Evolutionary conservation across 1,139 yeast species (phyloP).

Genomic region (Yamadazyma membranifaciens): DNA sequence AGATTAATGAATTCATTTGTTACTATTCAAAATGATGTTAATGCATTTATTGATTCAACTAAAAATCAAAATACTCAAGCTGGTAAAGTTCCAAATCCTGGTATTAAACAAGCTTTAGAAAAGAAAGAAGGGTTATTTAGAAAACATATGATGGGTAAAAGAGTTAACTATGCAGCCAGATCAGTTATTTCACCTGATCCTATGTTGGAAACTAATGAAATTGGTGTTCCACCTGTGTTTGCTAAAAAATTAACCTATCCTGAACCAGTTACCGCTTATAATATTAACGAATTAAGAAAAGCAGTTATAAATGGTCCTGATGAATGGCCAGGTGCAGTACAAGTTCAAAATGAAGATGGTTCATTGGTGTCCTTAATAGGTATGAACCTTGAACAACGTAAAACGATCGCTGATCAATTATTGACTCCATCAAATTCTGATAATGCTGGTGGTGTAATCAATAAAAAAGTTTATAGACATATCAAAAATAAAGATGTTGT

Average conservation of each 20-base stretch:
- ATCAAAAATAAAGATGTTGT: conserved; percentile 94
- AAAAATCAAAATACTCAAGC: conserved; percentile 74
- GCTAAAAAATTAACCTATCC: conserved; percentile 95
- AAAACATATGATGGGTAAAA: conserved; percentile 99
- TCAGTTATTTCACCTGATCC: conserved; percentile 99
- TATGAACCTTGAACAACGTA: conserved; percentile 91
- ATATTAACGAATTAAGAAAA: conserved; percentile 85
- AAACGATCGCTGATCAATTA: conserved; percentile 93
- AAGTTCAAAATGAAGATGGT: conserved; percentile 97
- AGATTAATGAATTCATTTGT: conserved; percentile 95
- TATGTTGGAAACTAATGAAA: conserved; percentile 93
- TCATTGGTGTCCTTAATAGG: conserved; percentile 75
- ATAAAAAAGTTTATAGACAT: conserved; percentile 93
- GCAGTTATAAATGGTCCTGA: conserved; percentile 98
- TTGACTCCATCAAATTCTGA: conserved; percentile 70
- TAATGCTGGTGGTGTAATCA: conserved; percentile 51
- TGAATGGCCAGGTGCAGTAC: conserved; percentile 98
- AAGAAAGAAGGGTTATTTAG: conserved; percentile 98
- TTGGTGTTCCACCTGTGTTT: conserved; percentile 98
- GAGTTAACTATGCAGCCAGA: conserved; percentile 98
- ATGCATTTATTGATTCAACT: conserved; percentile 88
- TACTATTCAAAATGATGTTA: conserved; percentile 91
- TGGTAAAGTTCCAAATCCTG: conserved; percentile 80
- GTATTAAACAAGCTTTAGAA: conserved; percentile 96
- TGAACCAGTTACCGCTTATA: conserved; percentile 96